Conservation (phyloP, 371 early-diverging fungal species). For the Polyrhizophydium stewartii region DNA sequence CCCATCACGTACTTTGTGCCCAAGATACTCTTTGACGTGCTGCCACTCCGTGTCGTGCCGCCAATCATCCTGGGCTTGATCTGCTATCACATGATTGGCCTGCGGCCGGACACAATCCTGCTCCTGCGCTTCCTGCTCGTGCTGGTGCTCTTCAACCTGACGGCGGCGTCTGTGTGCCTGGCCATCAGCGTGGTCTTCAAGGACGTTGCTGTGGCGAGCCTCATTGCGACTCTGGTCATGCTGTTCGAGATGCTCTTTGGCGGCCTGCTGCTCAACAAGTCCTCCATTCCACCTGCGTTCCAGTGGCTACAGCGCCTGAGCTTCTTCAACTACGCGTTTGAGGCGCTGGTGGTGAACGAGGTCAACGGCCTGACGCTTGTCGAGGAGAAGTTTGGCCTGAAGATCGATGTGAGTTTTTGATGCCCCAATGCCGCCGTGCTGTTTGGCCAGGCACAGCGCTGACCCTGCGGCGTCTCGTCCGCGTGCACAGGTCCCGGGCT, state of each 20-base stretch:
- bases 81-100: conserved; percentile 84
- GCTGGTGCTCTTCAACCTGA: conserved; percentile 80
- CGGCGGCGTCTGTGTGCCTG: conserved; percentile 74
- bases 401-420: conserved; percentile 28
- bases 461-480: no score
- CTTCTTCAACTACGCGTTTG: conserved; percentile 87
- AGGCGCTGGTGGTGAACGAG: conserved; percentile 88
- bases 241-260: conserved; percentile 89
- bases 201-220: conserved; percentile 71
- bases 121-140: conserved; percentile 73
- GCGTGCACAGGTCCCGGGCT: conserved; percentile 64
- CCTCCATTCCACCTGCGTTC: conserved; percentile 57
- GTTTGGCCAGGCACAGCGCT: no score
- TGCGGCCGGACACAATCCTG: conserved; percentile 63
- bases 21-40: conserved; percentile 73
- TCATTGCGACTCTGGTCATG: conserved; percentile 76
- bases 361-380: conserved; percentile 72
- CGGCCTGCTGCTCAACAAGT: conserved; percentile 83
- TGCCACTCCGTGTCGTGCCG: conserved; percentile 77
- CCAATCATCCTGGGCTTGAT: conserved; percentile 79
- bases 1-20: conserved; percentile 71
- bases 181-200: conserved; percentile 69
- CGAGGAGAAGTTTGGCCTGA: conserved; percentile 54
- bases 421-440: background rate
- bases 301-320: conserved; percentile 74